Evolutionary conservation across 164 flowering plant genomes (phyloP), one percentile per base, ranked within the genome.

Genomic region (Paratinospora sagittata): DNA sequence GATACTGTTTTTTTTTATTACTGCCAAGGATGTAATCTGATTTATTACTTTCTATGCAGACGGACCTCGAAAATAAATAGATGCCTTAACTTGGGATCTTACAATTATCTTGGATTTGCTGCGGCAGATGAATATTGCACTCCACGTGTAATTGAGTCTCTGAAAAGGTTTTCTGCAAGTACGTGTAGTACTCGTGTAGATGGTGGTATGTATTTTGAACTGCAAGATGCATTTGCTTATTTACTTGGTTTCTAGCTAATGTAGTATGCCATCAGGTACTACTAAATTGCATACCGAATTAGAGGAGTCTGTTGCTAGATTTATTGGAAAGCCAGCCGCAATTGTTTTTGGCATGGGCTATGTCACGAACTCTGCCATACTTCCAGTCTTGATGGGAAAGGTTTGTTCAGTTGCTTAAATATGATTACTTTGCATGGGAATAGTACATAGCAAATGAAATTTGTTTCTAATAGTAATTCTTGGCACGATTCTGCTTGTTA

Each of bases 51-150:
- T 70, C 73, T 26, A 9, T 84, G 85, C 87, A 92, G 97, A 69
- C 91, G 98, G 70, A 91, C 97, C 23, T 72, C 81, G 16, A 90
- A 86, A 16, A 68, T 63, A 34, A 88, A 63, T 60, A 84, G 76
- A 74, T 90, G 97, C 77, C 97, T 91, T 57, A 96, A 96, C 78
- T 85, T 96, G 89, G 99, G 99, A 70, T 93, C 99, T 24, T 93
- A 93, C 82, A 93, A 93, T 67, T 96, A 93, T 78, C 95, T 96
- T 37, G 98, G 98, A 0, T 96, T 96, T 86, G 98, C 96, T 55
- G 88, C 99, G 10, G 69, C 96, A 49, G 99, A 96, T 87, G 98
- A 96, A 69, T 96, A 89, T 64, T 96, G 99, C 81, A 93, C 98
- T 16, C 99, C 99, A 23, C 93, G 95, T 75, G 99, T 76, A 12